Evolutionary conservation across 2,329 filamentous ascomycete species (phyloP).

Genomic region (Xylaria sp.): DNA sequence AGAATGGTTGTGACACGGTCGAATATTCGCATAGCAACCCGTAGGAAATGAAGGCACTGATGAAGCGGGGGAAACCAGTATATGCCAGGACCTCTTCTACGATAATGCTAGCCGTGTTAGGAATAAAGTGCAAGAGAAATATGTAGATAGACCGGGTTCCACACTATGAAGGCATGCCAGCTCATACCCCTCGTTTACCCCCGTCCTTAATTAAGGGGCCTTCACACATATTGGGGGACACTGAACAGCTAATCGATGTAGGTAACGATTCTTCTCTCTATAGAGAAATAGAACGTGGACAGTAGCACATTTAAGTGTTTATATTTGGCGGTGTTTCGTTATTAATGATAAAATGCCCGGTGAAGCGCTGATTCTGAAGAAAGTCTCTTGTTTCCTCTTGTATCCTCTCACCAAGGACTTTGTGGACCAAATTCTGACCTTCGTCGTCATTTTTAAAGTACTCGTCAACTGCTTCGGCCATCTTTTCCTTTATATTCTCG

Average conservation of each 20-base stretch:
- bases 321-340: constrained; percentile 1
- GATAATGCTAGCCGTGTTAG: too few species aligned
- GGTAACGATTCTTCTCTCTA: neutral
- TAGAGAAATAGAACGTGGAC: neutral
- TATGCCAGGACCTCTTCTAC: neutral
- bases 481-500: constrained; percentile 26
- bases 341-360: constrained; percentile 16
- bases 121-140: neutral
- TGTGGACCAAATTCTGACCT: constrained; percentile 9
- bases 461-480: constrained; percentile 21
- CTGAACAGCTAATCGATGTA: neutral
- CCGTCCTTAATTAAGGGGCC: too few species aligned
- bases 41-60: neutral
- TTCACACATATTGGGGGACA: too few species aligned
- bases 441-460: constrained; percentile 26
- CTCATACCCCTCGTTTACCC: neutral
- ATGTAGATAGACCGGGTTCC: neutral
- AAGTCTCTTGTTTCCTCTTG: constrained; percentile 21
- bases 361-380: constrained; percentile 20
- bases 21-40: constrained; percentile 6
- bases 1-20: constrained; percentile 36
- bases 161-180: neutral
- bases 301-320: neutral
- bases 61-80: neutral
- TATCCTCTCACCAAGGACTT: constrained; percentile 19